These are phyloP conservation scores for Cokeromyces recurvatus DNA, from an alignment of 371 early-diverging fungal genomes.

Conservation along the genomic window DNA sequence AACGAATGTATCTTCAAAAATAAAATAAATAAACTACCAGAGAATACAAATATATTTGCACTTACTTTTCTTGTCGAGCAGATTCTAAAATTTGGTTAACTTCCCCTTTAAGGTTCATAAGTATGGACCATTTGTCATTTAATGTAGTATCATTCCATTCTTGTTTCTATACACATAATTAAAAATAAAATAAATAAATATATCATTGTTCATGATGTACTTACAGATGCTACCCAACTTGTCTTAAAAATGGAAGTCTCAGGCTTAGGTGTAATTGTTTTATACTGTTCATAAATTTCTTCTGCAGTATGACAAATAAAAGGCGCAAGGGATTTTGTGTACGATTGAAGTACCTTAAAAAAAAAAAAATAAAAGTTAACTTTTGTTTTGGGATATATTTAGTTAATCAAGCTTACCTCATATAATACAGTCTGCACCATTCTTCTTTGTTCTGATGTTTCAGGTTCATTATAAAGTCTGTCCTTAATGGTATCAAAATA, in stretches of 20 bases:
- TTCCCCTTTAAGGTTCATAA: slow-evolving; percentile 55
- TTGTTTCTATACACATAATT: slow-evolving; percentile 17
- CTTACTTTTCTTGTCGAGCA: slow-evolving; percentile 63
- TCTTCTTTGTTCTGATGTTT: slow-evolving; percentile 36
- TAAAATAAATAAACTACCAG: not conserved
- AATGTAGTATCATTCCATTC: slow-evolving; percentile 52
- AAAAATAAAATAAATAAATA: not conserved
- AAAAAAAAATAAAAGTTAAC: too few relatives aligned
- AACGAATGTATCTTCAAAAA: slow-evolving; percentile 38
- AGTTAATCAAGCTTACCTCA: too few relatives aligned
- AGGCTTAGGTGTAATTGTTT: slow-evolving; percentile 31
- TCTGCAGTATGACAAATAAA: slow-evolving; percentile 74
- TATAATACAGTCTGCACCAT: slow-evolving; percentile 70
- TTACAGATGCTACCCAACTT: slow-evolving; percentile 55
- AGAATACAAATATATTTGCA: not conserved
- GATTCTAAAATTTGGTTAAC: slow-evolving; percentile 66
- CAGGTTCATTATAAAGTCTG: slow-evolving; percentile 65
- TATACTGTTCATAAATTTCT: slow-evolving; percentile 71
- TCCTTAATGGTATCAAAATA: slow-evolving; percentile 87
- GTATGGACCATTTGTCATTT: slow-evolving; percentile 49
- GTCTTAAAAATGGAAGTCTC: slow-evolving; percentile 60
- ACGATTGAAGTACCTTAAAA: slow-evolving; percentile 62
- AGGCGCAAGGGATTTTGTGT: slow-evolving; percentile 63
- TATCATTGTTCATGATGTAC: not conserved
- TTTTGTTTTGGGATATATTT: too few relatives aligned